Evolutionary conservation across 306 rosid genomes (phyloP).

Genomic region (Vigna unguiculata): DNA sequence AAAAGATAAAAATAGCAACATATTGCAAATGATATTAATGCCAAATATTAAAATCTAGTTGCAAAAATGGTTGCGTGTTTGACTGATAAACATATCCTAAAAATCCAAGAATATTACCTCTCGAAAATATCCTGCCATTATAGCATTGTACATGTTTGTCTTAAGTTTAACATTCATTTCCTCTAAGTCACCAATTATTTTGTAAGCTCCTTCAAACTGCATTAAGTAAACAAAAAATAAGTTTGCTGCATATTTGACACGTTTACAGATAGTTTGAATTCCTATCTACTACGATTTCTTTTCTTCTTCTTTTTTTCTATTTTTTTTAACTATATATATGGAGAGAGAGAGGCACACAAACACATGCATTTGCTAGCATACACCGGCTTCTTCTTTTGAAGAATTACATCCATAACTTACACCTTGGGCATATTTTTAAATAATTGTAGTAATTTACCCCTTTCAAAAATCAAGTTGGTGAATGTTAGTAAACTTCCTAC

Average conservation of each 20-base stretch:
- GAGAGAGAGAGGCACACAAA: too few relatives aligned
- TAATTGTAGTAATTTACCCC: too few relatives aligned
- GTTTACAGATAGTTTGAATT: neutral
- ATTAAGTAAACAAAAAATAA: constrained; percentile 35
- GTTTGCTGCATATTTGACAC: neutral
- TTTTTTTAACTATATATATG: neutral
- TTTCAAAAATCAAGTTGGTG: too few relatives aligned
- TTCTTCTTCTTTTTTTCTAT: neutral
- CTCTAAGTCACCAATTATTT: constrained; percentile 62
- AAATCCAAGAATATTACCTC: constrained; percentile 65
- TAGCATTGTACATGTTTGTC: constrained; percentile 72
- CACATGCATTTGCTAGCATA: too few relatives aligned
- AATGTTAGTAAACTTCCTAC: too few relatives aligned
- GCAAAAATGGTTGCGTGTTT: constrained; percentile 34
- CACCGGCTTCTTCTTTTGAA: too few relatives aligned
- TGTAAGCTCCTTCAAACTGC: constrained; percentile 78
- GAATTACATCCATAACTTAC: too few relatives aligned
- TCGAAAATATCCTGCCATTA: constrained; percentile 89
- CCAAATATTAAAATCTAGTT: constrained; percentile 31
- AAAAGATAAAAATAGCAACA: constrained; percentile 6
- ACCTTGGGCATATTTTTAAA: too few relatives aligned
- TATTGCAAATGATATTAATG: constrained; percentile 30
- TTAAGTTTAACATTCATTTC: constrained; percentile 61
- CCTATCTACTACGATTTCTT: neutral
- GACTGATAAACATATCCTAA: constrained; percentile 1